phyloP scores from a whole-genome alignment of 345 rosid genomes.

The Camelina laxa region DNA sequence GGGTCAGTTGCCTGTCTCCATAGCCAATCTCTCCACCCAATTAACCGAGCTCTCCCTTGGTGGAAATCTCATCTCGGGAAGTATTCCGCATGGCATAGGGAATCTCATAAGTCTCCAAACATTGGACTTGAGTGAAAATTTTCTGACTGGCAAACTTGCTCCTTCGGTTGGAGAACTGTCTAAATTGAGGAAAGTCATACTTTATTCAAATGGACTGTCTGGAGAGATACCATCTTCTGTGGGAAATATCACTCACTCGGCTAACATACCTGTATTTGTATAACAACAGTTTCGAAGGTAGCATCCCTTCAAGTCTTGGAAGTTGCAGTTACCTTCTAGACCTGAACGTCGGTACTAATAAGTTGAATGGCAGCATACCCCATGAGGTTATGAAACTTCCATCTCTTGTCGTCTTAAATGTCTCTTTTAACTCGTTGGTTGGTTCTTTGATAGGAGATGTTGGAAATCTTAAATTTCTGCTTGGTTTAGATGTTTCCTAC shows the following conservation, averaged over 20 bases:
- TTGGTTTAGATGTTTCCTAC: neutral
- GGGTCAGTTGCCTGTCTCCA: neutral
- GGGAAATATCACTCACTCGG: slow-evolving; percentile 15
- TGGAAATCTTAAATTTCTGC: neutral
- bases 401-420: neutral
- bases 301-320: neutral
- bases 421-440: neutral
- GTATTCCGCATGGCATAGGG: neutral
- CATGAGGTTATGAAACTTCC: slow-evolving; percentile 10
- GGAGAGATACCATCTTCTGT: slow-evolving; percentile 18
- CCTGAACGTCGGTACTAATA: neutral
- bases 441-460: too few relatives aligned
- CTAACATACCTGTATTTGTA: neutral
- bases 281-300: slow-evolving; percentile 10
- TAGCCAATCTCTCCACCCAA: slow-evolving; percentile 20
- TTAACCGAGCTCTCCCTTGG: slow-evolving; percentile 17
- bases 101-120: neutral
- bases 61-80: slow-evolving; percentile 35
- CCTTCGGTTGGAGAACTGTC: slow-evolving; percentile 17
- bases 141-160: neutral
- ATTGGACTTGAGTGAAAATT: neutral
- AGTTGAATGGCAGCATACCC: slow-evolving; percentile 5
- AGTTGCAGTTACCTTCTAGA: neutral
- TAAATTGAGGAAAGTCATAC: slow-evolving; percentile 17
- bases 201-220: slow-evolving; percentile 7